Conservation (phyloP, 2,329 filamentous ascomycete genomes). For the Diaporthe sp. region DNA sequence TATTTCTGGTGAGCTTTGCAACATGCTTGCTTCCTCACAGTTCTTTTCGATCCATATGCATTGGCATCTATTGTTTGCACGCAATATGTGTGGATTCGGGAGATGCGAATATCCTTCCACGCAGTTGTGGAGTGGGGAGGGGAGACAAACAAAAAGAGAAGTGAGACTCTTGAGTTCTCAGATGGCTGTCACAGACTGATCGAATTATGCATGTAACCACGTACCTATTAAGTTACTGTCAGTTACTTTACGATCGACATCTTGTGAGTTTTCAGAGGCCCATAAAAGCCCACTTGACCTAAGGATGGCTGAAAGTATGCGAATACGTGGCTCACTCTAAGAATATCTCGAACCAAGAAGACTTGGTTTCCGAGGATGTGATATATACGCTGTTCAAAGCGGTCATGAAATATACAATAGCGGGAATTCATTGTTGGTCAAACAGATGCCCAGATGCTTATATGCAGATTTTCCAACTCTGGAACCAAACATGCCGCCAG, state of each 20-base stretch:
- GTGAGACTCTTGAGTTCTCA: no score
- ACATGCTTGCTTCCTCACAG: not conserved
- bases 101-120: not conserved
- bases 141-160: not conserved
- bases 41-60: not conserved
- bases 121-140: no score
- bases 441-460: conserved; percentile 2
- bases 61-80: not conserved
- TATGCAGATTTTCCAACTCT: conserved; percentile 14
- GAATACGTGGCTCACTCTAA: not conserved
- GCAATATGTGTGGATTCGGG: not conserved
- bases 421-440: not conserved
- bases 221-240: not conserved
- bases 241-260: not conserved
- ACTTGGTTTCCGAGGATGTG: not conserved
- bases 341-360: not conserved
- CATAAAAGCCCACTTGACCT: not conserved
- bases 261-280: not conserved
- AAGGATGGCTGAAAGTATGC: not conserved
- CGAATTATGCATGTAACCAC: not conserved
- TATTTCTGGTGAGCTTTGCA: not conserved
- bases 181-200: no score
- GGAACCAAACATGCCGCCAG: not conserved
- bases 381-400: not conserved
- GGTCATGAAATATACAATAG: conserved; percentile 15